Percentiles rank a stretch among this genome's conserved stretches.
phyloP scores from a whole-genome alignment of 225 moss, liverwort and hornwort species.

The Asterella californica region DNA sequence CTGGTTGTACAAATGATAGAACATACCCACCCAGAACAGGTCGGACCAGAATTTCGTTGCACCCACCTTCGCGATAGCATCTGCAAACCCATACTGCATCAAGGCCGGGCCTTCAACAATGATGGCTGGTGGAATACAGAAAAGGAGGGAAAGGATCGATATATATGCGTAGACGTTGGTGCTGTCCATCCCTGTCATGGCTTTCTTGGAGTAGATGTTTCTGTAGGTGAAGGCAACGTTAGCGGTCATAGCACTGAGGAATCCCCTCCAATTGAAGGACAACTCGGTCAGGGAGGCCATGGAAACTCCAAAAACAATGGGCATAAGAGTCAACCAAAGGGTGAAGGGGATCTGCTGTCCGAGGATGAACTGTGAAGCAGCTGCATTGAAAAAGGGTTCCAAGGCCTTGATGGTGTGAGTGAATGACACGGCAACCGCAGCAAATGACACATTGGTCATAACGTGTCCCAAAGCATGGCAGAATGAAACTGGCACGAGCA shows the following conservation, averaged over 20 bases:
- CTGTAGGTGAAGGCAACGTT: conserved; percentile 94
- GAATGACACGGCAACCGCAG: conserved; percentile 95
- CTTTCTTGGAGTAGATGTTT: conserved; percentile 98
- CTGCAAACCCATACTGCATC: conserved; percentile 48
- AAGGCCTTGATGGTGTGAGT: conserved; percentile 96
- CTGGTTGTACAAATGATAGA: conserved; percentile 98
- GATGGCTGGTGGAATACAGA: conserved; percentile 90
- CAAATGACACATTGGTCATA: conserved; percentile 95
- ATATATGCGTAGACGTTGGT: conserved; percentile 97
- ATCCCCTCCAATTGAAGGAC: conserved; percentile 97
- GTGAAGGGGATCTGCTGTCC: conserved; percentile 71
- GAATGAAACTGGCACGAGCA: conserved; percentile 73
- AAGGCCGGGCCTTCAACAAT: conserved; percentile 78
- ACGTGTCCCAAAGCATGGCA: conserved; percentile 97
- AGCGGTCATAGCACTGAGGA: conserved; percentile 94
- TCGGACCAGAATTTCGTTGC: conserved; percentile 61
- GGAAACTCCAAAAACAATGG: conserved; percentile 89
- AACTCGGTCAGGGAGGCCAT: conserved; percentile 97
- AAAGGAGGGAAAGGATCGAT: conserved; percentile 74
- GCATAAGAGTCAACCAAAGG: conserved; percentile 72
- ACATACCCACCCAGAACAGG: conserved; percentile 94
- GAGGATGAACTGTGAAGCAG: conserved; percentile 90
- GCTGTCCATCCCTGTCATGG: conserved; percentile 99
- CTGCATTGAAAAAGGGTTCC: conserved; percentile 95
- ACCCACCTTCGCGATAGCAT: conserved; percentile 77